Evolutionary conservation across 768 basidiomycete species (phyloP).

Genomic region (Leccinum variicolor): DNA sequence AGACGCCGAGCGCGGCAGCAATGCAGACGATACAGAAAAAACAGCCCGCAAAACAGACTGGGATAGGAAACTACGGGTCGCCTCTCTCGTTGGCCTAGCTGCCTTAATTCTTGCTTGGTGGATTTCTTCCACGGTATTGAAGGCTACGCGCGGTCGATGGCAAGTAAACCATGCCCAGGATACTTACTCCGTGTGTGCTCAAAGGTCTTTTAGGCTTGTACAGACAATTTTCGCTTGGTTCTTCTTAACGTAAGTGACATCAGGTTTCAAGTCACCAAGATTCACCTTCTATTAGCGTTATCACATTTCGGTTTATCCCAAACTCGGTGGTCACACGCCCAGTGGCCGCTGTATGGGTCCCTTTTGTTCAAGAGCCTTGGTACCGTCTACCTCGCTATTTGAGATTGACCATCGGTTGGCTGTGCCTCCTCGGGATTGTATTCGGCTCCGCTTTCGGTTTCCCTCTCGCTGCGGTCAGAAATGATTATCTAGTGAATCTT

Average conservation of each 20-base stretch:
- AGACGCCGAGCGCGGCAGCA: constrained; percentile 16
- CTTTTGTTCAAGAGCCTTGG: constrained; percentile 64
- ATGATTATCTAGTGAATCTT: background rate
- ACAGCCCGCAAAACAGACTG: background rate
- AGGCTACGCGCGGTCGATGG: constrained; percentile 76
- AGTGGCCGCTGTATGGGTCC: constrained; percentile 68
- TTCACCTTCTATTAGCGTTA: constrained; percentile 43
- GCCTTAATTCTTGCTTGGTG: constrained; percentile 78
- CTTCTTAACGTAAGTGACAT: constrained; percentile 58
- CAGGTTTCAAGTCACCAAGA: background rate
- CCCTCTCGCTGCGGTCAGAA: constrained; percentile 49
- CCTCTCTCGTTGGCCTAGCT: constrained; percentile 50
- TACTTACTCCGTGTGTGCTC: background rate
- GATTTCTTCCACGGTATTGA: constrained; percentile 70
- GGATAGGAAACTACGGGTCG: constrained; percentile 35
- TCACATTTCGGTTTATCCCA: constrained; percentile 84
- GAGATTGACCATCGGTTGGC: constrained; percentile 69
- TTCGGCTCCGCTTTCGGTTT: constrained; percentile 90
- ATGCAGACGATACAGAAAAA: constrained; percentile 10
- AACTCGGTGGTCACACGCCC: constrained; percentile 67
- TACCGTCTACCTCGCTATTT: constrained; percentile 51
- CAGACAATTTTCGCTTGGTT: constrained; percentile 83
- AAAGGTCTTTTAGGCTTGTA: constrained; percentile 52
- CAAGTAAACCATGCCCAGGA: constrained; percentile 25
- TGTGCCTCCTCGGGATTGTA: constrained; percentile 69